These are phyloP conservation scores for Kodamaea derodonti DNA, from an alignment of 1,139 yeast species.

Conservation along the genomic window DNA sequence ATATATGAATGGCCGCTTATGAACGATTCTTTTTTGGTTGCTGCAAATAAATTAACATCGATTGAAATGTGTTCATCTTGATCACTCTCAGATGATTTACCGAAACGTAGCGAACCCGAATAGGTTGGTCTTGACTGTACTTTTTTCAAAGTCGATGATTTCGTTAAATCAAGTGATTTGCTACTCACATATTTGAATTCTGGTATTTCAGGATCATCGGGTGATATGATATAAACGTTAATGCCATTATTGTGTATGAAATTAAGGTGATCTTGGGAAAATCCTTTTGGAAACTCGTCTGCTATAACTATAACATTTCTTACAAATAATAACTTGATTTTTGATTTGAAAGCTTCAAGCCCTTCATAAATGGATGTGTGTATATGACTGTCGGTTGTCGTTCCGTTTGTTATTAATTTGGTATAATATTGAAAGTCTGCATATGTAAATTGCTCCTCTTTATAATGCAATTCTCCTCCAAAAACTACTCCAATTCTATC, in stretches of 20 bases:
- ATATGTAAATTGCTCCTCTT: conserved; percentile 24
- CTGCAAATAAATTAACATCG: conserved; percentile 65
- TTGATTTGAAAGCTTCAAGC: conserved; percentile 26
- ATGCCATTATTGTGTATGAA: conserved; percentile 18
- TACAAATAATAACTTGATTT: conserved; percentile 26
- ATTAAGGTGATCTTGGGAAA: conserved; percentile 7
- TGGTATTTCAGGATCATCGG: neutral
- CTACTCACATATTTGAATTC: neutral
- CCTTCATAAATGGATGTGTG: conserved; percentile 13
- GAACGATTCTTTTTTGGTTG: conserved; percentile 45
- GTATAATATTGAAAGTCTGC: conserved; percentile 14
- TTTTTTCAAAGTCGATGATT: conserved; percentile 20
- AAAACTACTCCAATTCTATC: conserved; percentile 49
- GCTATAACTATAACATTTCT: conserved; percentile 48
- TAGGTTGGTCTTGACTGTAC: conserved; percentile 35
- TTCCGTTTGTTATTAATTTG: neutral
- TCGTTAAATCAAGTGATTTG: conserved; percentile 5
- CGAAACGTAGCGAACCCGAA: conserved; percentile 39
- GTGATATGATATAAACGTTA: conserved; percentile 19
- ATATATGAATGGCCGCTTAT: conserved; percentile 31
- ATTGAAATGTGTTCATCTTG: conserved; percentile 22
- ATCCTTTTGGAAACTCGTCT: conserved; percentile 19
- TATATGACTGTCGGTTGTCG: neutral
- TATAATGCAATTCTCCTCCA: conserved; percentile 17
- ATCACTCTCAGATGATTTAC: conserved; percentile 18